Evolutionary conservation across 164 flowering plant genomes (phyloP), one percentile per base, ranked within the genome.

Genomic region (Tetracentron sinense): DNA sequence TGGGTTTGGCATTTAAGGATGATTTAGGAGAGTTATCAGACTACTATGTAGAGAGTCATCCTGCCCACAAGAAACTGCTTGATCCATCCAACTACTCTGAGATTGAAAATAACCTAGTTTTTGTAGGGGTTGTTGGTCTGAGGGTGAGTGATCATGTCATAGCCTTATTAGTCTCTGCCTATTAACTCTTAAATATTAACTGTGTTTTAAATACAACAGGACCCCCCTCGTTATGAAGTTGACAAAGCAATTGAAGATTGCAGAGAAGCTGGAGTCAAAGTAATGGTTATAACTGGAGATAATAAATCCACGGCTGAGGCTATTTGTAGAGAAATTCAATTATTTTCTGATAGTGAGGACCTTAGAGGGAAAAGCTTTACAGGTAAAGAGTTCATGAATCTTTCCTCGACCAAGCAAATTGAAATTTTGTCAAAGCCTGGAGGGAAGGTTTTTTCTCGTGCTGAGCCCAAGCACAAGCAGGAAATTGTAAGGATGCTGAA

Each of bases 381-480:
- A 0, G 91, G 96, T 23, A 92, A 80, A 77, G 98, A 89, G 72
- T 89, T 89, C 69, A 81, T 78, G 85, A 70, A 76, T 61, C 83
- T 87, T 70, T 63, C 89, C 28, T n/a, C 81, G 26, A 54, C 74
- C 23, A 67, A 81, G 56, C 89, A 85, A 70, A 72, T 58, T 16
- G 82, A 80, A 19, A 79, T 85, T 54, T 64, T 92, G 72, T 77
- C 83, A 58, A 79, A 68, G 63, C 84, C 86, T 54, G 96, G 94
- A 38, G 94, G 92, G 35, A 78, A 76, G 76, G 84, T 89, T 21
- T 89, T 86, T 62, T 85, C 92, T 21, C 88, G 96, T 30, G 96
- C 98, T 19, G 97, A 93, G 77, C 98, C 98, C 15, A 83, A 79
- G 69, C 98, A 90, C 71, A 93, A 90, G 72, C 98, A 93, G 77